phyloP scores from a whole-genome alignment of 192 early-diverging fungal species.

The Spizellomyces punctatus region DNA sequence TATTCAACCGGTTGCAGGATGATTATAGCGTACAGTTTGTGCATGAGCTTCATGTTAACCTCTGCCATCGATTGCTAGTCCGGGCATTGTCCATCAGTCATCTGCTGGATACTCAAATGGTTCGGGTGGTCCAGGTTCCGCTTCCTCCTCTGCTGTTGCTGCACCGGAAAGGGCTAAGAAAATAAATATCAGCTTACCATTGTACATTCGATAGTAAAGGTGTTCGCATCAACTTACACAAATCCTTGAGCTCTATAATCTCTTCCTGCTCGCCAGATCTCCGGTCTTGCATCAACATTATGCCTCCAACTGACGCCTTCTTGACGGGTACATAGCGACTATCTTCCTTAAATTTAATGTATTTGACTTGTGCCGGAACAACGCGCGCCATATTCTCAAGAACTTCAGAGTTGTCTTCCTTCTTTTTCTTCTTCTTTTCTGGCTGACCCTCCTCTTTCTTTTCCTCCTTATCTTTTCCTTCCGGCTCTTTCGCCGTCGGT shows the following conservation, averaged over 20 bases:
- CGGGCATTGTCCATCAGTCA: not conserved
- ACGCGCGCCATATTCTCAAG: slow-evolving; percentile 89
- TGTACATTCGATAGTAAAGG: no score
- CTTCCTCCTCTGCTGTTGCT: slow-evolving; percentile 27
- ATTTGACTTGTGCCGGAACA: slow-evolving; percentile 83
- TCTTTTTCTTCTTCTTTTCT: slow-evolving; percentile 67
- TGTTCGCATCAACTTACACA: not conserved
- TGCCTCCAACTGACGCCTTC: slow-evolving; percentile 75
- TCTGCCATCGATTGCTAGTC: no score
- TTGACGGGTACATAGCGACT: slow-evolving; percentile 90
- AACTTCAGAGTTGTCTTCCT: slow-evolving; percentile 73
- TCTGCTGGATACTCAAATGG: slow-evolving; percentile 37
- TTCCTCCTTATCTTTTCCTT: slow-evolving; percentile 61
- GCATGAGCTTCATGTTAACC: no score
- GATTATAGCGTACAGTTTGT: no score
- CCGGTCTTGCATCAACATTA: slow-evolving; percentile 83
- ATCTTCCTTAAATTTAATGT: slow-evolving; percentile 82
- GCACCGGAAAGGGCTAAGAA: not conserved
- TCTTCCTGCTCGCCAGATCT: slow-evolving; percentile 79
- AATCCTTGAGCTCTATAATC: slow-evolving; percentile 56
- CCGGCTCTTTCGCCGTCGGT: slow-evolving; percentile 22
- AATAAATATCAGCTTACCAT: no score
- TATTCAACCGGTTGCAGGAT: no score
- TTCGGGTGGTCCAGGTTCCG: slow-evolving; percentile 30
- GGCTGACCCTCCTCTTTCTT: slow-evolving; percentile 48